Evolutionary conservation across 441 rosid genomes (phyloP).

Genomic region (Breynia disticha): DNA sequence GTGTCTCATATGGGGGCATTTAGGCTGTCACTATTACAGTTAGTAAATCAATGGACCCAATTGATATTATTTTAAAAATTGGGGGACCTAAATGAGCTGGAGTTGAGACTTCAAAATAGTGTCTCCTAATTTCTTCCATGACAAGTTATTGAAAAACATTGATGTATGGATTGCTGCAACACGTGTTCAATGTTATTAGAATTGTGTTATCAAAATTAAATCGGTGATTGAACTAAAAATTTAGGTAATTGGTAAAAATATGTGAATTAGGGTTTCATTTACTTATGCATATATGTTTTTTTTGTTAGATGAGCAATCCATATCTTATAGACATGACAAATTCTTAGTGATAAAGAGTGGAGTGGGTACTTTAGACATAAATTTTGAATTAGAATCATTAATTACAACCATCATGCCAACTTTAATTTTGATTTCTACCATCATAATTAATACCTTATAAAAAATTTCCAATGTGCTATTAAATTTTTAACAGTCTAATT

Average conservation of each 20-base stretch:
- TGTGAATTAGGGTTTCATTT: too few relatives aligned
- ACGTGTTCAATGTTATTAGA: too few relatives aligned
- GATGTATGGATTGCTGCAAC: too few relatives aligned
- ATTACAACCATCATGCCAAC: conserved; percentile 12
- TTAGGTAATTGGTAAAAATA: too few relatives aligned
- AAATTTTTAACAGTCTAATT: neutral
- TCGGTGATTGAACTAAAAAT: too few relatives aligned
- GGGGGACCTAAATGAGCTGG: neutral
- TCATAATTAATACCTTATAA: conserved; percentile 7
- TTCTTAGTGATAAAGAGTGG: too few relatives aligned
- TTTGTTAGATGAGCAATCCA: neutral
- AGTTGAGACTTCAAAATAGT: neutral
- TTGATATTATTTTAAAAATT: neutral
- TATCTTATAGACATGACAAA: neutral
- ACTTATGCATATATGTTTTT: too few relatives aligned
- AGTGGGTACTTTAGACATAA: neutral
- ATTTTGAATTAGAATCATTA: conserved; percentile 23
- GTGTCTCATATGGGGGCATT: neutral
- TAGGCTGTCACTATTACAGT: neutral
- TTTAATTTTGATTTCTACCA: too few relatives aligned
- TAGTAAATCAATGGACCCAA: neutral
- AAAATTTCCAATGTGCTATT: conserved; percentile 13
- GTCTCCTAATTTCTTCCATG: neutral
- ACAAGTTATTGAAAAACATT: too few relatives aligned
- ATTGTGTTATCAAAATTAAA: too few relatives aligned